Evolutionary conservation across 305 asterid genomes (phyloP).

Genomic region (Fraxinus xanthoxyloides): DNA sequence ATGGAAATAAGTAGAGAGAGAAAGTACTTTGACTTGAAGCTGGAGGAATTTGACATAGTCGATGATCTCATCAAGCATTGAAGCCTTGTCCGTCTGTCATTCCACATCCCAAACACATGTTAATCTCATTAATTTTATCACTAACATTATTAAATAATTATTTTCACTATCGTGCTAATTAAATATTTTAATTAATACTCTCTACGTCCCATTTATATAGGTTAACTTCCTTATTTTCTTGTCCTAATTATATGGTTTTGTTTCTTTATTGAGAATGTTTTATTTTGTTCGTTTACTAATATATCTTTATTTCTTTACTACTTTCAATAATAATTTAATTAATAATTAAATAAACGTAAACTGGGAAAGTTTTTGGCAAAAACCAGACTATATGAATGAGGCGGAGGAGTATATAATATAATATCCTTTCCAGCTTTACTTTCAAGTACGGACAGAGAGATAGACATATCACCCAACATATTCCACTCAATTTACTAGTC

Average conservation of each 20-base stretch:
- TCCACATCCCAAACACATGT: conserved; percentile 27
- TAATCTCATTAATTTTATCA: conserved; percentile 7
- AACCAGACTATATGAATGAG: too few relatives aligned
- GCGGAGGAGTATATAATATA: neutral
- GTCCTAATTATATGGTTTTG: neutral
- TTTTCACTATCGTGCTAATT: neutral
- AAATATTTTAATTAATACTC: neutral
- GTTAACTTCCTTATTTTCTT: neutral
- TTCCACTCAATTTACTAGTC: neutral
- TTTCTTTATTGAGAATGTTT: neutral
- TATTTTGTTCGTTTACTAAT: neutral
- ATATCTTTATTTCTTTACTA: too few relatives aligned
- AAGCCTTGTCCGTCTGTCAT: conserved; percentile 94
- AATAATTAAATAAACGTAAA: too few relatives aligned
- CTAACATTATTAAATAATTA: neutral
- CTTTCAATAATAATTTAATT: neutral
- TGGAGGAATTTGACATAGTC: conserved; percentile 94
- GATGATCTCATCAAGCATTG: conserved; percentile 93
- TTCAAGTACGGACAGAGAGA: conserved; percentile 30
- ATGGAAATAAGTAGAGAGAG: conserved; percentile 1
- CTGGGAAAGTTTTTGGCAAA: too few relatives aligned
- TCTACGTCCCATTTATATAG: neutral
- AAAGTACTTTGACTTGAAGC: conserved; percentile 90
- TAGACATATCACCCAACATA: neutral
- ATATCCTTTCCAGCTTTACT: neutral